Evolutionary conservation across 345 rosid genomes (phyloP).

Genomic region (Garcia nutans): DNA sequence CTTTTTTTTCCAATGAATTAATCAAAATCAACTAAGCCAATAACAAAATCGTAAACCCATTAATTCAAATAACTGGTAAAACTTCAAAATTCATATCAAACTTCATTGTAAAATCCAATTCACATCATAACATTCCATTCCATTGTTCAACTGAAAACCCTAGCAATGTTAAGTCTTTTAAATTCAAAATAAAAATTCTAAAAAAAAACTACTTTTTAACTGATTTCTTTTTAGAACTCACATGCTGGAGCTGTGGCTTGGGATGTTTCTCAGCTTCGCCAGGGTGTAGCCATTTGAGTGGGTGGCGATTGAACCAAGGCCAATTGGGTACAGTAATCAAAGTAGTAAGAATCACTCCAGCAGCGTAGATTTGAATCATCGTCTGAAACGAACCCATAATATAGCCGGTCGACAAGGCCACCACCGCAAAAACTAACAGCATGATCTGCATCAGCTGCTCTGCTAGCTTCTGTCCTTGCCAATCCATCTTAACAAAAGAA

Average conservation of each 20-base stretch:
- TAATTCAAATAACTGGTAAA: not conserved
- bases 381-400: conserved; percentile 60
- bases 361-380: conserved; percentile 72
- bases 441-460: conserved; percentile 92
- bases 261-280: conserved; percentile 79
- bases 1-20: not conserved
- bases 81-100: not conserved
- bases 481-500: conserved; percentile 56
- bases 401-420: conserved; percentile 54
- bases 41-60: not conserved
- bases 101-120: conserved; percentile 8
- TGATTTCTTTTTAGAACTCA: conserved; percentile 56
- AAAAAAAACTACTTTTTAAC: conserved; percentile 49
- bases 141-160: conserved; percentile 7
- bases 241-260: conserved; percentile 50
- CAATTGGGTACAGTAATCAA: conserved; percentile 80
- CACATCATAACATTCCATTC: not conserved
- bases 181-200: conserved; percentile 13
- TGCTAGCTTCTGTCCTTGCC: conserved; percentile 95
- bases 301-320: conserved; percentile 81
- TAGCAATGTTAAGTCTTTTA: not conserved
- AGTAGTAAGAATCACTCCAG: conserved; percentile 69
- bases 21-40: not conserved
- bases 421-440: conserved; percentile 60
- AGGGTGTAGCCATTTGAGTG: conserved; percentile 83